Evolutionary conservation across 495 filamentous ascomycete species (phyloP).

Genomic region (Penicillium cinerascens): DNA sequence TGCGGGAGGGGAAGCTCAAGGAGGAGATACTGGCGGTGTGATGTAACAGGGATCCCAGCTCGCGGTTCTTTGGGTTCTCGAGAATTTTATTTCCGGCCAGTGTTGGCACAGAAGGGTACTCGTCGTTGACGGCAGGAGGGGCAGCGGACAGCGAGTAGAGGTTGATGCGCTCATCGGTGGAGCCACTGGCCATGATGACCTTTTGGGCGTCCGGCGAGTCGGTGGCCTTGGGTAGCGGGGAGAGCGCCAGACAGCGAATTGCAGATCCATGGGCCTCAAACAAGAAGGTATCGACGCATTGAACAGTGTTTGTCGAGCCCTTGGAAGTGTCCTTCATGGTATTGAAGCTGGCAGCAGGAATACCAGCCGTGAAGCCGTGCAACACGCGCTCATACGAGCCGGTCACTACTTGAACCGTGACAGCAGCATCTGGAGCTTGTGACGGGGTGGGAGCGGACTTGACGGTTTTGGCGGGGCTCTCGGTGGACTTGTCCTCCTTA

Average conservation of each 20-base stretch:
- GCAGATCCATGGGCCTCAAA: slow-evolving; percentile 90
- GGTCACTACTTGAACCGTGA: slow-evolving; percentile 80
- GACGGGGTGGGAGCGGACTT: slow-evolving; percentile 28
- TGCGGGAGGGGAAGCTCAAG: slow-evolving; percentile 77
- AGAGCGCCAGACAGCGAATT: slow-evolving; percentile 86
- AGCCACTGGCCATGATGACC: slow-evolving; percentile 81
- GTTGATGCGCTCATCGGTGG: slow-evolving; percentile 91
- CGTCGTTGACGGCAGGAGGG: slow-evolving; percentile 47
- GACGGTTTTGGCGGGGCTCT: slow-evolving; percentile 32
- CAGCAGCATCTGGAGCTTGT: slow-evolving; percentile 29
- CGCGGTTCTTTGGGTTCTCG: slow-evolving; percentile 81
- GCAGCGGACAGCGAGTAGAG: slow-evolving; percentile 83
- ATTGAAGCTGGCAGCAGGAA: slow-evolving; percentile 41
- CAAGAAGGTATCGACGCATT: slow-evolving; percentile 91
- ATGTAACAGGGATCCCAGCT: slow-evolving; percentile 82
- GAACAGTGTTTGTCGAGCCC: slow-evolving; percentile 35
- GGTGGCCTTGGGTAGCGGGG: slow-evolving; percentile 60
- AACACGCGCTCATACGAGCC: slow-evolving; percentile 94
- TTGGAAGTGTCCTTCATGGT: slow-evolving; percentile 21
- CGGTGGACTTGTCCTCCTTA: slow-evolving; percentile 30
- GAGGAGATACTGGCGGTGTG: slow-evolving; percentile 76
- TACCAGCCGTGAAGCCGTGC: slow-evolving; percentile 80
- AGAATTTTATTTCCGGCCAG: slow-evolving; percentile 64
- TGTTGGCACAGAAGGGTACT: slow-evolving; percentile 51
- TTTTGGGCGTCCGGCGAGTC: slow-evolving; percentile 58